Percentiles rank a stretch among this genome's conserved stretches.
Conservation (phyloP, 1,284 basidiomycete genomes). For the Ustilago esculenta region DNA sequence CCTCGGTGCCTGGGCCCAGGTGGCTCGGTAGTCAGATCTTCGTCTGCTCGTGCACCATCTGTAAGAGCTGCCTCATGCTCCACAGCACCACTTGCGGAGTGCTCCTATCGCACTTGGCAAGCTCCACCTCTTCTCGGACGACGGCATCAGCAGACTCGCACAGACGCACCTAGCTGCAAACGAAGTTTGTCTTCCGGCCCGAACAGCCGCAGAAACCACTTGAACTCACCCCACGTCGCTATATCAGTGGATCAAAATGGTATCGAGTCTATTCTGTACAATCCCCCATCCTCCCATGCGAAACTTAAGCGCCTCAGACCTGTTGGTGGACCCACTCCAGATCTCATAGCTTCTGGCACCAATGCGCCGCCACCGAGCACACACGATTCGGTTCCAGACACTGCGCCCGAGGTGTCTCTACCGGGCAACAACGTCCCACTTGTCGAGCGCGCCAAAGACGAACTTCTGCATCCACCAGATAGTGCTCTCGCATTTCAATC, state of each 20-base stretch:
- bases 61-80: background rate
- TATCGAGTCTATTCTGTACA: conserved; percentile 18
- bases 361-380: background rate
- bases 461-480: conserved; percentile 4
- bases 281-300: conserved; percentile 13
- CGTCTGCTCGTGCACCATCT: conserved; percentile 11
- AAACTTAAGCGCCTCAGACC: conserved; percentile 31
- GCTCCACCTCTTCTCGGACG: conserved; percentile 5
- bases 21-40: conserved; percentile 19
- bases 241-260: conserved; percentile 15
- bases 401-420: background rate
- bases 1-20: conserved; percentile 33
- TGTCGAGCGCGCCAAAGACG: background rate
- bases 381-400: background rate
- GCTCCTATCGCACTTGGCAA: conserved; percentile 28
- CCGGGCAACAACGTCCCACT: too few species aligned
- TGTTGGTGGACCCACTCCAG: background rate
- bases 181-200: conserved; percentile 13
- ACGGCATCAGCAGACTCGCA: background rate
- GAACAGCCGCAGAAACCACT: background rate
- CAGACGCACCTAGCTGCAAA: background rate
- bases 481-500: background rate
- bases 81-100: conserved; percentile 22
- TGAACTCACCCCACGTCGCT: conserved; percentile 1
- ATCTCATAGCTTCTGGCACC: background rate